These are phyloP conservation scores for Nicotiana attenuata DNA, from an alignment of 257 asterid species.

Conservation along the genomic window DNA sequence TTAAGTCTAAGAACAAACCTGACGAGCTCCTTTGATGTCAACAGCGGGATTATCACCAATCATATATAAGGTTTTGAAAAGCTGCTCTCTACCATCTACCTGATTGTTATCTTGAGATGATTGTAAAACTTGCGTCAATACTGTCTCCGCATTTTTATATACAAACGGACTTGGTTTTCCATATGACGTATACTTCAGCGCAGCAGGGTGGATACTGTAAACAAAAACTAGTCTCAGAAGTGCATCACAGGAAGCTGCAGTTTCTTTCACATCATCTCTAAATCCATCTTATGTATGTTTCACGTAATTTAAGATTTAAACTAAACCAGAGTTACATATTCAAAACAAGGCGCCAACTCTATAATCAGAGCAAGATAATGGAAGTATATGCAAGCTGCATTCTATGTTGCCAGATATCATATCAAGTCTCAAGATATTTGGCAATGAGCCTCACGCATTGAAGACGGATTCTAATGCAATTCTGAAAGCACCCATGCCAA, in stretches of 20 bases:
- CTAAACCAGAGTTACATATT: background rate
- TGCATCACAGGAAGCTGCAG: background rate
- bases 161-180: constrained; percentile 84
- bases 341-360: background rate
- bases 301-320: background rate
- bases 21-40: constrained; percentile 78
- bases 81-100: constrained; percentile 14
- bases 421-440: constrained; percentile 3
- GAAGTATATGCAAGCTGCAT: background rate
- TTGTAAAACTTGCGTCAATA: constrained; percentile 42
- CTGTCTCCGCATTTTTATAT: constrained; percentile 67
- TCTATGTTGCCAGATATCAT: background rate
- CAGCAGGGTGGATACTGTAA: constrained; percentile 50
- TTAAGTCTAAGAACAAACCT: constrained; percentile 40
- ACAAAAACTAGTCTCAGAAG: constrained; percentile 14
- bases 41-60: constrained; percentile 85
- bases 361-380: background rate
- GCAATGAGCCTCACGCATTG: constrained; percentile 51
- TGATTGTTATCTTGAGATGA: constrained; percentile 24
- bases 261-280: background rate
- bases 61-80: constrained; percentile 71
- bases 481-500: constrained; percentile 99
- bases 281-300: background rate
- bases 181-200: constrained; percentile 67
- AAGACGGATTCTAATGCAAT: constrained; percentile 81